Percentiles rank a stretch among this genome's conserved stretches.
Evolutionary conservation across 371 early-diverging fungal species (phyloP).

Genomic region (Mucor sp.): DNA sequence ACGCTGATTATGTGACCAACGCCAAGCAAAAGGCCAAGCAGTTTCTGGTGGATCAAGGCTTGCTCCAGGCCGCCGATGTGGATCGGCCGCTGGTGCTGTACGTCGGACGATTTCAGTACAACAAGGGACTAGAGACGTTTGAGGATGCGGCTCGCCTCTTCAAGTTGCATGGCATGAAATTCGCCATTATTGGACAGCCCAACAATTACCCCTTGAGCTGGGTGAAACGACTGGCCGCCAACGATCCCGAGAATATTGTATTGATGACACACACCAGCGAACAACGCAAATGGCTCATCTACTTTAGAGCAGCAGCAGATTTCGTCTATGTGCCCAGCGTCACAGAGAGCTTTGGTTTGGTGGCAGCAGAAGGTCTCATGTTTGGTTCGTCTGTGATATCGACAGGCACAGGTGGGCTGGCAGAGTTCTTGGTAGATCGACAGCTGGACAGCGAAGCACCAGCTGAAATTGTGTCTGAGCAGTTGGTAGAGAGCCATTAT

Average conservation of each 20-base stretch:
- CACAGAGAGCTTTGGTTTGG: constrained; percentile 64
- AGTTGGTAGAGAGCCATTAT: constrained; percentile 31
- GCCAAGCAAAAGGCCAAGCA: constrained; percentile 59
- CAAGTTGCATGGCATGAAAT: constrained; percentile 43
- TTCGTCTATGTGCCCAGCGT: constrained; percentile 61
- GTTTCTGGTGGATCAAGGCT: constrained; percentile 49
- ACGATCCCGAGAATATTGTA: constrained; percentile 47
- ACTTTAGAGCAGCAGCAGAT: constrained; percentile 64
- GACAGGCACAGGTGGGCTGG: constrained; percentile 57
- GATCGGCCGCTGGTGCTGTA: constrained; percentile 56
- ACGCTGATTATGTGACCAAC: constrained; percentile 36
- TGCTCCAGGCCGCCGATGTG: constrained; percentile 47
- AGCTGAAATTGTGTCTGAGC: constrained; percentile 11
- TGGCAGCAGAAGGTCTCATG: constrained; percentile 65
- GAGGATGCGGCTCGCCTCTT: constrained; percentile 42
- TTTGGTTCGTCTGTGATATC: constrained; percentile 66
- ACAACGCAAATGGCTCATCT: constrained; percentile 55
- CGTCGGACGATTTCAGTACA: constrained; percentile 66
- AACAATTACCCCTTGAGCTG: constrained; percentile 57
- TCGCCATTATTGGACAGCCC: constrained; percentile 65
- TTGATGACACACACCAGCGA: constrained; percentile 45
- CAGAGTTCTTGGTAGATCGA: constrained; percentile 61
- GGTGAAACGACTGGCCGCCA: constrained; percentile 40
- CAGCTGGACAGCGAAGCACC: constrained; percentile 14
- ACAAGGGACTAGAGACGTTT: constrained; percentile 62